A percentile compares a stretch with the other conserved stretches of the same genome.
Conservation (phyloP, 495 filamentous ascomycete genomes). For the Hyaloscypha hepaticicola region DNA sequence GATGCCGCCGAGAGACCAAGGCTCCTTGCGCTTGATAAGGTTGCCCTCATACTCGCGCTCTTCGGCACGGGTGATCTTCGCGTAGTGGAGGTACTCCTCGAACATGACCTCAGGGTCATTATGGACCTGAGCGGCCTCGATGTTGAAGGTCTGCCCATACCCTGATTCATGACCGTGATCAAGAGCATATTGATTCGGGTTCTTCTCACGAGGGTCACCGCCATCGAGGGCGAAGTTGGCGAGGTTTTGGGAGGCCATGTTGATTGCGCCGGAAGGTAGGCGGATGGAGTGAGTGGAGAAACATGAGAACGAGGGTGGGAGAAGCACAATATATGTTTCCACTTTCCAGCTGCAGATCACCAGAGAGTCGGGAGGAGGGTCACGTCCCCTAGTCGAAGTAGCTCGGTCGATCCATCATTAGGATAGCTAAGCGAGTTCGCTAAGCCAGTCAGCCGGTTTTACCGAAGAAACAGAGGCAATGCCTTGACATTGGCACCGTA, state of each 20-base stretch:
- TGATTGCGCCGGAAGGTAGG: not conserved
- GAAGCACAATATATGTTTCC: not conserved
- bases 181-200: conserved; percentile 15
- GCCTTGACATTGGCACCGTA: too few species aligned
- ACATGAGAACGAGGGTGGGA: not conserved
- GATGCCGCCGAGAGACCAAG: conserved; percentile 31
- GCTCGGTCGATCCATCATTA: not conserved
- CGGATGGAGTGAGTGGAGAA: not conserved
- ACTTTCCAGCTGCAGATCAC: not conserved
- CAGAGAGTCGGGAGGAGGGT: not conserved
- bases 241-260: conserved; percentile 8
- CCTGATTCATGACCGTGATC: conserved; percentile 16
- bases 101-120: conserved; percentile 20
- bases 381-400: not conserved
- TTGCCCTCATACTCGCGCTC: conserved; percentile 37
- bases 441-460: too few species aligned
- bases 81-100: conserved; percentile 51
- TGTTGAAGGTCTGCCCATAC: conserved; percentile 2
- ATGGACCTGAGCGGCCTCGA: conserved; percentile 18
- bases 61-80: conserved; percentile 42
- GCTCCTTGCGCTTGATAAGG: conserved; percentile 30
- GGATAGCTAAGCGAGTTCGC: not conserved
- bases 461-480: too few species aligned
- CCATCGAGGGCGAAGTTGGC: conserved; percentile 24
- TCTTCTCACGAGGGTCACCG: conserved; percentile 24